Percentiles rank a stretch among this genome's conserved stretches.
Conservation (phyloP, 768 basidiomycete species). For the Kwoniella pini region DNA sequence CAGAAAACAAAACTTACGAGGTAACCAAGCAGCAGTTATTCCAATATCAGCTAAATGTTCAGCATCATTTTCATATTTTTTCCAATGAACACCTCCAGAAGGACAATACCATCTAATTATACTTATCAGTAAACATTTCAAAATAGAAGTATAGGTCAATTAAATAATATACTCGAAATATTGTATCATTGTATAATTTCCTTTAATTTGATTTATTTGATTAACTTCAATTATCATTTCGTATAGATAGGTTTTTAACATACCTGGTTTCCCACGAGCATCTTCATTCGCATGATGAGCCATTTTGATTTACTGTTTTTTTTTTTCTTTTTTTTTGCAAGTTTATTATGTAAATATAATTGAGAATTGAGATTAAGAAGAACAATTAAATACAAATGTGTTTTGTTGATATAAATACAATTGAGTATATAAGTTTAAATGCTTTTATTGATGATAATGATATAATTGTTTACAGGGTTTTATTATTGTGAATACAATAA, state of each 20-base stretch:
- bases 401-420: too few species aligned
- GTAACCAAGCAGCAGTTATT: constrained; percentile 57
- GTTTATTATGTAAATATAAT: background rate
- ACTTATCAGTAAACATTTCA: too few species aligned
- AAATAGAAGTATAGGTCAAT: too few species aligned
- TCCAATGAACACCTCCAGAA: constrained; percentile 55
- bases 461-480: too few species aligned
- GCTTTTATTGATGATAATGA: too few species aligned
- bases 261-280: constrained; percentile 31
- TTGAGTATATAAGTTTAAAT: too few species aligned
- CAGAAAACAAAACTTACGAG: constrained; percentile 41
- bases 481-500: too few species aligned
- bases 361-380: too few species aligned
- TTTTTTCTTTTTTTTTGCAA: background rate
- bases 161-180: constrained; percentile 46
- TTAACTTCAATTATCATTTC: background rate
- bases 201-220: constrained; percentile 4
- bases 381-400: too few species aligned
- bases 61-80: constrained; percentile 44
- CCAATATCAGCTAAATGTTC: constrained; percentile 52
- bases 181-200: constrained; percentile 44
- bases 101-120: constrained; percentile 32
- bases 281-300: constrained; percentile 39
- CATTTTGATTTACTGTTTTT: constrained; percentile 18
- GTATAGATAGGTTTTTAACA: background rate